These are phyloP conservation scores for Avena insularis DNA, from an alignment of 176 grass and related monocot species.

Conservation along the genomic window DNA sequence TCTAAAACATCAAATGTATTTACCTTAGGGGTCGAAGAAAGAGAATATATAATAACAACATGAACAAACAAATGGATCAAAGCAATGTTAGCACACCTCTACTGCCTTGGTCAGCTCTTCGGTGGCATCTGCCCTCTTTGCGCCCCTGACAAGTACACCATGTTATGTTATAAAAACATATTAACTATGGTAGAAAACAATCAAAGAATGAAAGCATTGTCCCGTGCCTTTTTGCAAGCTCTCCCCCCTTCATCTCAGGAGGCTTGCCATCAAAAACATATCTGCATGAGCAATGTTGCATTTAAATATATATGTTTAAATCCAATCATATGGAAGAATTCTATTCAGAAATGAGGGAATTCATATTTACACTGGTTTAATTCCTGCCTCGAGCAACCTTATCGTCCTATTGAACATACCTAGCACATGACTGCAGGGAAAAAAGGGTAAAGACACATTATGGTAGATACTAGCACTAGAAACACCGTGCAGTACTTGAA, in stretches of 20 bases:
- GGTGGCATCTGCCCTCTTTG: conserved; percentile 94
- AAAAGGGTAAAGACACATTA: neutral
- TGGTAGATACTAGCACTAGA: neutral
- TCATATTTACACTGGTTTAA: conserved; percentile 86
- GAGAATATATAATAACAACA: neutral
- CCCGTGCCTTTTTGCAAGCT: conserved; percentile 81
- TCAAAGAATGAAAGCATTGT: conserved; percentile 15
- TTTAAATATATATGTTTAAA: neutral
- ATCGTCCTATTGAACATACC: conserved; percentile 98
- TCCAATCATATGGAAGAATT: conserved; percentile 1
- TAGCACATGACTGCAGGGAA: conserved; percentile 76
- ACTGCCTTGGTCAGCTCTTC: conserved; percentile 73
- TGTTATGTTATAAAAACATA: neutral
- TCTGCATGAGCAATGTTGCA: conserved; percentile 50
- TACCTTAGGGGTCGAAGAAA: conserved; percentile 23
- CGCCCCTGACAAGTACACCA: conserved; percentile 52
- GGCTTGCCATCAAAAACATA: conserved; percentile 98
- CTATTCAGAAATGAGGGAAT: conserved; percentile 25
- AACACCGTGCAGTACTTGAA: neutral
- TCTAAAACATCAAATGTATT: conserved; percentile 51
- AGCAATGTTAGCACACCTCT: conserved; percentile 55
- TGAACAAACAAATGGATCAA: conserved; percentile 27
- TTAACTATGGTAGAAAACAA: conserved; percentile 21
- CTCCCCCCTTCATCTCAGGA: conserved; percentile 90
- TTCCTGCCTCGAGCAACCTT: conserved; percentile 89